Evolutionary conservation across 1,284 basidiomycete species (phyloP).

Genomic region (Boletus mariae): DNA sequence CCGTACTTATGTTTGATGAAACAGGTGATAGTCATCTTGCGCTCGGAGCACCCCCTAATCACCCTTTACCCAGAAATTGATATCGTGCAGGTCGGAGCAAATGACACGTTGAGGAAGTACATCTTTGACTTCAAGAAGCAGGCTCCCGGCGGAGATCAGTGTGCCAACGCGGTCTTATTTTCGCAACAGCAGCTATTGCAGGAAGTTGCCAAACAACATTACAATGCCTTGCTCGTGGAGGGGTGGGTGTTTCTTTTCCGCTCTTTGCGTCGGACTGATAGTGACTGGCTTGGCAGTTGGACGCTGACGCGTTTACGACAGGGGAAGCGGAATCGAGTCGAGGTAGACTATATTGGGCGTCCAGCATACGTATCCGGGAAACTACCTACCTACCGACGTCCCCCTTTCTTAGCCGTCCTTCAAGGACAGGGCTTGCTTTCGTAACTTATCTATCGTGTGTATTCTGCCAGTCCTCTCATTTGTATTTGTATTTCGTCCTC

Average conservation of each 20-base stretch:
- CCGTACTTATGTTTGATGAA: slow-evolving; percentile 60
- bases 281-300: slow-evolving; percentile 48
- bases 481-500: slow-evolving; percentile 35
- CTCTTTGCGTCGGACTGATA: slow-evolving; percentile 7
- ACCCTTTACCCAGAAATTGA: slow-evolving; percentile 49
- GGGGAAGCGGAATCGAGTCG: slow-evolving; percentile 56
- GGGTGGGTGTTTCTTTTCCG: slow-evolving; percentile 43
- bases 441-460: slow-evolving; percentile 33
- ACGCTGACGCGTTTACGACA: slow-evolving; percentile 59
- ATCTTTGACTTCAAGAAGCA: slow-evolving; percentile 56
- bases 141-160: slow-evolving; percentile 36
- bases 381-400: slow-evolving; percentile 41
- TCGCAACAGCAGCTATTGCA: slow-evolving; percentile 60
- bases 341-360: slow-evolving; percentile 65
- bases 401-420: slow-evolving; percentile 67
- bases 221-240: slow-evolving; percentile 63
- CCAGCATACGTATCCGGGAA: slow-evolving; percentile 55
- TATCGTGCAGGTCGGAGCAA: slow-evolving; percentile 48
- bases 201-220: slow-evolving; percentile 52
- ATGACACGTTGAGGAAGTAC: slow-evolving; percentile 56
- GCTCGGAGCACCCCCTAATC: slow-evolving; percentile 1
- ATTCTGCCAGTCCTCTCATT: slow-evolving; percentile 15
- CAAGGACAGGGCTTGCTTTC: slow-evolving; percentile 30
- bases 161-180: slow-evolving; percentile 54
- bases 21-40: slow-evolving; percentile 49